These are phyloP conservation scores for Crithidia brevicula DNA, from an alignment of 208 protist species.

Conservation along the genomic window DNA sequence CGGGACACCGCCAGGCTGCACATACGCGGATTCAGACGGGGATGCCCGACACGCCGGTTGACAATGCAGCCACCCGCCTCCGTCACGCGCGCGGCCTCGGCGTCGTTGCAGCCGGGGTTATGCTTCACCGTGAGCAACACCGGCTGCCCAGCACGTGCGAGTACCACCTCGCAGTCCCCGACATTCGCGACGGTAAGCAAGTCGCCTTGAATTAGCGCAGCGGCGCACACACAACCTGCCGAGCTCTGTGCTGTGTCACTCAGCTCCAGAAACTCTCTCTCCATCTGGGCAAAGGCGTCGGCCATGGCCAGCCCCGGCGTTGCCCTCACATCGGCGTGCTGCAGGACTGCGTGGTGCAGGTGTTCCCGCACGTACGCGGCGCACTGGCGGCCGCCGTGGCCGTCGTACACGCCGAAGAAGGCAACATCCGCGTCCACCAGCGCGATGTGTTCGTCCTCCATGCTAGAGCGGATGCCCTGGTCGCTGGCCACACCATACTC, in stretches of 20 bases:
- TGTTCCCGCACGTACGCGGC: constrained; percentile 70
- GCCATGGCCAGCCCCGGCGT: constrained; percentile 49
- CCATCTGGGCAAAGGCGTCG: constrained; percentile 78
- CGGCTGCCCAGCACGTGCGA: constrained; percentile 62
- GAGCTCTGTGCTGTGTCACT: constrained; percentile 48
- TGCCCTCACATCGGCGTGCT: constrained; percentile 39
- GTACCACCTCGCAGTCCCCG: constrained; percentile 83
- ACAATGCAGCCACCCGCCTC: constrained; percentile 84
- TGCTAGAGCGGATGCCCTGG: constrained; percentile 78
- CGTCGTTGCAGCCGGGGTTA: constrained; percentile 62
- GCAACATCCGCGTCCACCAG: constrained; percentile 53
- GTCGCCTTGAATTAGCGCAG: constrained; percentile 61
- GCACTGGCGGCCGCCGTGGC: constrained; percentile 77
- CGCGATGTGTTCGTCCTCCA: constrained; percentile 80
- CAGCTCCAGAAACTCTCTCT: constrained; percentile 53
- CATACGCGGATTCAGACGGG: constrained; percentile 71
- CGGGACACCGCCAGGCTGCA: constrained; percentile 90
- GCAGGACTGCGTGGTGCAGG: constrained; percentile 63
- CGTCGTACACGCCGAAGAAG: constrained; percentile 87
- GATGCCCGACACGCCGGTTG: constrained; percentile 90
- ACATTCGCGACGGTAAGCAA: constrained; percentile 82
- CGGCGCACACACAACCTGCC: constrained; percentile 72
- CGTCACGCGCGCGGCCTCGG: constrained; percentile 82
- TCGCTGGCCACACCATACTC: constrained; percentile 71
- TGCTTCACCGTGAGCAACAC: constrained; percentile 82